These are phyloP conservation scores for Xerocomellus intermedius DNA, from an alignment of 768 basidiomycete species.

Conservation along the genomic window DNA sequence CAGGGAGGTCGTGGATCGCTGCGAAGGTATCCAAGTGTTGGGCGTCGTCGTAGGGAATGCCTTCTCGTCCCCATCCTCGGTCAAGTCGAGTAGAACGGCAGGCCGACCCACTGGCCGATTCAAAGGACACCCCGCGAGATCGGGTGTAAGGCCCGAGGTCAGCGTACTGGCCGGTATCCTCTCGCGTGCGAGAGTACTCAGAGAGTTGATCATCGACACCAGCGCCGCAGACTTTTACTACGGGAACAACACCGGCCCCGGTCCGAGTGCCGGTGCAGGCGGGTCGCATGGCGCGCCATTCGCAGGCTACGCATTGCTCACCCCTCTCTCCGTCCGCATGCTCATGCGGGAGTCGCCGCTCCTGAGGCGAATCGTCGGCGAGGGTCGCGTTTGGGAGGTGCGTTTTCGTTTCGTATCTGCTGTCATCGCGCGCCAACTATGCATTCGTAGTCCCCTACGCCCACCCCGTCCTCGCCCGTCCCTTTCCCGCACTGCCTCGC, in stretches of 20 bases:
- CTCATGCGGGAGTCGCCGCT: constrained; percentile 40
- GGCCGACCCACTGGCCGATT: not conserved
- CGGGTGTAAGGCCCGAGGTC: constrained; percentile 10
- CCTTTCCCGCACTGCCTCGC: constrained; percentile 2
- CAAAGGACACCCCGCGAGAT: not conserved
- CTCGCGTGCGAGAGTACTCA: constrained; percentile 12
- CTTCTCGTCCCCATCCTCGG: constrained; percentile 3
- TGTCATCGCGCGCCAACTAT: not conserved
- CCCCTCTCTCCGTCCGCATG: constrained; percentile 39
- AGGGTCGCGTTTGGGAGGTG: constrained; percentile 56
- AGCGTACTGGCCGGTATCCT: constrained; percentile 11
- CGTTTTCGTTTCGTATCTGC: constrained; percentile 15
- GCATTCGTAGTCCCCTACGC: constrained; percentile 12
- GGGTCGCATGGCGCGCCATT: not conserved
- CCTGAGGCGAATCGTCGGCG: constrained; percentile 48
- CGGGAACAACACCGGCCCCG: not conserved
- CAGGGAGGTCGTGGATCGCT: constrained; percentile 21
- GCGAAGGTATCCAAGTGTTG: constrained; percentile 14
- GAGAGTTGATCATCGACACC: constrained; percentile 21
- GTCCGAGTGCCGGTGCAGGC: not conserved
- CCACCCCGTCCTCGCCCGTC: constrained; percentile 4
- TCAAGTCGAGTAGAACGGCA: not conserved
- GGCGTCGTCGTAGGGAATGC: constrained; percentile 17
- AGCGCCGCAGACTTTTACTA: not conserved
- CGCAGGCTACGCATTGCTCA: constrained; percentile 33